Evolutionary conservation across 2,329 filamentous ascomycete genomes (phyloP).

Genomic region (Fusarium paranaense): DNA sequence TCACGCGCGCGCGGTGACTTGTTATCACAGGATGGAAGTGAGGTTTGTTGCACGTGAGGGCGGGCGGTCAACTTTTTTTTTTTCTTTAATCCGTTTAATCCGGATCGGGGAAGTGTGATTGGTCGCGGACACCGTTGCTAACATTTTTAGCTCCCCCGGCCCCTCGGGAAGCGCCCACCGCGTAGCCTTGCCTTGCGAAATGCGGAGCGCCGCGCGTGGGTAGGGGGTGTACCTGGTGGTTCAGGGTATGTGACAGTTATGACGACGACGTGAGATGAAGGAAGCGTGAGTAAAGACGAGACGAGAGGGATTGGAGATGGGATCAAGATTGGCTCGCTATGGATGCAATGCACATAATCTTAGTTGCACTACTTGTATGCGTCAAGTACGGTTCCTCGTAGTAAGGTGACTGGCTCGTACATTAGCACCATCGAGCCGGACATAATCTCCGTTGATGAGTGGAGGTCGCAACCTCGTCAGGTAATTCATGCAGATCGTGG

Average conservation of each 20-base stretch:
- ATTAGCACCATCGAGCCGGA: neutral
- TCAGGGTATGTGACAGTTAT: neutral
- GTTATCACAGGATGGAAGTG: slow-evolving; percentile 11
- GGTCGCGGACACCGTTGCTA: slow-evolving; percentile 37
- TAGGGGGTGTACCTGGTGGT: neutral
- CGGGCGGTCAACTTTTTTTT: slow-evolving; percentile 16
- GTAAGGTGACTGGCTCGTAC: neutral
- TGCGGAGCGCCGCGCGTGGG: slow-evolving; percentile 32
- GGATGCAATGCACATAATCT: neutral
- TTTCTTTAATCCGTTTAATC: slow-evolving; percentile 9
- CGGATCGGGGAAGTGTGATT: slow-evolving; percentile 29
- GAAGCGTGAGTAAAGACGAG: neutral
- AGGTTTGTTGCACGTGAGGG: slow-evolving; percentile 15
- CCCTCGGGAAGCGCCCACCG: slow-evolving; percentile 41
- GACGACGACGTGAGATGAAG: neutral
- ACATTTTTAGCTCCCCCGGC: slow-evolving; percentile 38
- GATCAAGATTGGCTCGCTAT: neutral
- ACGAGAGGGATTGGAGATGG: neutral
- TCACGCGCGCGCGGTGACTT: slow-evolving; percentile 1
- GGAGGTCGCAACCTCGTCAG: neutral
- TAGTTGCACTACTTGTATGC: neutral
- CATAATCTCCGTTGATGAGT: neutral
- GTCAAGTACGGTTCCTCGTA: neutral
- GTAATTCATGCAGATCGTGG: neutral
- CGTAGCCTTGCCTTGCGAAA: slow-evolving; percentile 29